Percentiles rank a stretch among this genome's conserved stretches.
Evolutionary conservation across 192 early-diverging fungal species (phyloP).

Genomic region (Linnemannia zychae): DNA sequence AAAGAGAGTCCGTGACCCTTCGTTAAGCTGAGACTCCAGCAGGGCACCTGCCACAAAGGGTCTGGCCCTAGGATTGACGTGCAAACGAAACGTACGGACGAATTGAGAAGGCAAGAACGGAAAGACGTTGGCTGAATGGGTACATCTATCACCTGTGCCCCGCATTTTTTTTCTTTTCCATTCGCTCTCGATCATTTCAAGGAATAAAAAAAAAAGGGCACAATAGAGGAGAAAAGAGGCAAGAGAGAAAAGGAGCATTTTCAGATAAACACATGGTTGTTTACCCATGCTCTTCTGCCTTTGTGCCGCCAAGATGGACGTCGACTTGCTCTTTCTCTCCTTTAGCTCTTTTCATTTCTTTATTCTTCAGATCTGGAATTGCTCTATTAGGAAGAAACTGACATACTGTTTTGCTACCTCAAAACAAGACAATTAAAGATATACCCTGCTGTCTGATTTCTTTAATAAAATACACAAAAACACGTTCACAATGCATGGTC

Average conservation of each 20-base stretch:
- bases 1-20: background rate
- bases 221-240: no score
- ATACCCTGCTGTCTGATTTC: background rate
- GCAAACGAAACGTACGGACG: background rate
- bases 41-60: background rate
- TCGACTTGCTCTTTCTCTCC: no score
- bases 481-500: background rate
- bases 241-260: background rate
- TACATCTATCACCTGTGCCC: background rate
- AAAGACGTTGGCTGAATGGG: background rate
- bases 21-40: background rate
- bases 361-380: background rate
- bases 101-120: background rate
- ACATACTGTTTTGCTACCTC: no score
- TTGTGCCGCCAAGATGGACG: conserved; percentile 16
- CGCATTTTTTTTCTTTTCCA: background rate
- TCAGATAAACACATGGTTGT: conserved; percentile 11
- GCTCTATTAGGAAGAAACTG: background rate
- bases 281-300: background rate
- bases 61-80: background rate
- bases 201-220: background rate
- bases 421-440: no score
- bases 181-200: background rate
- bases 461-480: background rate
- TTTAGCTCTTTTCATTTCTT: background rate